Conservation (phyloP, 306 rosid species). For the Lablab purpureus region DNA sequence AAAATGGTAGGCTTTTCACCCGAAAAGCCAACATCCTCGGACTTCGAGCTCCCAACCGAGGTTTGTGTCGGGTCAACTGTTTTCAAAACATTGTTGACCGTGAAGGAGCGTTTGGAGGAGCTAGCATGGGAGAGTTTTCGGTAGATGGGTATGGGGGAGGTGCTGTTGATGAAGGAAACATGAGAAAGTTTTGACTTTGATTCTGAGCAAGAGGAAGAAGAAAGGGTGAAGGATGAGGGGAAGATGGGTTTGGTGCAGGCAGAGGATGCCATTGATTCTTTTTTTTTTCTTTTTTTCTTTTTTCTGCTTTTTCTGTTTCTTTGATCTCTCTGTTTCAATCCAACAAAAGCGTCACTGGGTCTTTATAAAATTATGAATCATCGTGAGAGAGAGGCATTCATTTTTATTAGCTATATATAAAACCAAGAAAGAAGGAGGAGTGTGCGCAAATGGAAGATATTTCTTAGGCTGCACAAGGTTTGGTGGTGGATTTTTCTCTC, state of each 20-base stretch:
- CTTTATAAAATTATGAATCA: background rate
- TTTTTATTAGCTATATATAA: conserved; percentile 35
- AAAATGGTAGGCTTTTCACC: conserved; percentile 58
- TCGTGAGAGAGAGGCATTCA: background rate
- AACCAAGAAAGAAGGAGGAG: conserved; percentile 11
- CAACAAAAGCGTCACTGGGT: background rate
- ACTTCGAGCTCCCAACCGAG: background rate
- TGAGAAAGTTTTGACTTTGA: conserved; percentile 37
- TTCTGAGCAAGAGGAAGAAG: background rate
- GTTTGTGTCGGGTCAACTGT: conserved; percentile 39
- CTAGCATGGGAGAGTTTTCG: conserved; percentile 32
- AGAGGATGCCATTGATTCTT: conserved; percentile 62
- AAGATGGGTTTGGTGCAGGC: conserved; percentile 51
- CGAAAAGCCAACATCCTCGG: conserved; percentile 4
- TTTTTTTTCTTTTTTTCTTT: background rate
- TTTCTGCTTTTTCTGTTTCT: background rate
- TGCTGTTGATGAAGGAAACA: conserved; percentile 56
- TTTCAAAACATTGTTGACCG: conserved; percentile 51
- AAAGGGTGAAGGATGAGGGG: conserved; percentile 27
- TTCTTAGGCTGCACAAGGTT: background rate
- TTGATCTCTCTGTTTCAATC: background rate
- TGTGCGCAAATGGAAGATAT: background rate
- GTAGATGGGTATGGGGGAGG: conserved; percentile 38
- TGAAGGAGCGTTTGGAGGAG: conserved; percentile 22
- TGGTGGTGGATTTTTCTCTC: conserved; percentile 26